Evolutionary conservation across 768 basidiomycete genomes (phyloP).

Genomic region (Galerina sulciceps): DNA sequence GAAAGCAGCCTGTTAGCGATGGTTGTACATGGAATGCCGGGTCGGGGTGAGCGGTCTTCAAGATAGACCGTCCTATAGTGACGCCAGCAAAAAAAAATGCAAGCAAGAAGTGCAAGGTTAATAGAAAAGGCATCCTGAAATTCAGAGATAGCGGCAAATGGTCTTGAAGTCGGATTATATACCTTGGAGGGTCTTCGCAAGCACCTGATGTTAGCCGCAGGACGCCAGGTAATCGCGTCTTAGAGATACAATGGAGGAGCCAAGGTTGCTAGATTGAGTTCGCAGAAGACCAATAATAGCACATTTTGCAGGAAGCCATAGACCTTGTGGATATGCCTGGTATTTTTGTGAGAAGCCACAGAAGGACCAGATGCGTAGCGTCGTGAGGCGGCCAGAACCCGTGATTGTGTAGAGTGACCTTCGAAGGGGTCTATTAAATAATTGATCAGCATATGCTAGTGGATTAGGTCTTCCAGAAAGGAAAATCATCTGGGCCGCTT

Average conservation of each 20-base stretch:
- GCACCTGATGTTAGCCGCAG: too few species aligned
- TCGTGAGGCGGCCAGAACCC: neutral
- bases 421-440: neutral
- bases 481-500: neutral
- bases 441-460: neutral
- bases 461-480: neutral
- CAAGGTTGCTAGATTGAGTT: neutral
- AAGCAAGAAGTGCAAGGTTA: neutral
- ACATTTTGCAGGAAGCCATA: neutral
- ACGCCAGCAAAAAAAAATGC: neutral
- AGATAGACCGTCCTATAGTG: neutral
- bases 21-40: neutral
- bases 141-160: too few species aligned
- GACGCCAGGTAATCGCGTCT: too few species aligned
- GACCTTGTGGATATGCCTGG: conserved; percentile 3
- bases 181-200: too few species aligned
- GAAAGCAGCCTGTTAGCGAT: conserved; percentile 37
- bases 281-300: neutral
- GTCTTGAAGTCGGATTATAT: too few species aligned
- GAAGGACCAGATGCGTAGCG: neutral
- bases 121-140: neutral
- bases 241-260: neutral
- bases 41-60: neutral
- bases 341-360: neutral
- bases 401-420: neutral